Evolutionary conservation across 495 filamentous ascomycete species (phyloP).

Genomic region (Penicillium psychrofluorescens): DNA sequence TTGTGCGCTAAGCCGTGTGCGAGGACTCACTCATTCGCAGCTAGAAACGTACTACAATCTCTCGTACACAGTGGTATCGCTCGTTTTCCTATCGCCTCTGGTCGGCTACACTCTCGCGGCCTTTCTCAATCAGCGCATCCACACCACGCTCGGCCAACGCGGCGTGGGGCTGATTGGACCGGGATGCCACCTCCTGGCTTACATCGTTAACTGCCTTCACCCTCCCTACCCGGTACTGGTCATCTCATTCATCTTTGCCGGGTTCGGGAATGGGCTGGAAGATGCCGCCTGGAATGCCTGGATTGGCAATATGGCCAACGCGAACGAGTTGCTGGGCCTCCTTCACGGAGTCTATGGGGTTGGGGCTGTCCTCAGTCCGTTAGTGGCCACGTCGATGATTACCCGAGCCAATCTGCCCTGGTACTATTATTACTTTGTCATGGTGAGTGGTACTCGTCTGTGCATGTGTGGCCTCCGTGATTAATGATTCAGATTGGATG

Average conservation of each 20-base stretch:
- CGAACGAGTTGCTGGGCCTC: slow-evolving; percentile 51
- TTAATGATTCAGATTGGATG: slow-evolving; percentile 44
- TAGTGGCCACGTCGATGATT: slow-evolving; percentile 52
- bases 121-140: slow-evolving; percentile 50
- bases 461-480: background rate
- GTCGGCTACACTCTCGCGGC: slow-evolving; percentile 52
- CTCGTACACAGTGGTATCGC: slow-evolving; percentile 51
- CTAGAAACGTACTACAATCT: slow-evolving; percentile 54
- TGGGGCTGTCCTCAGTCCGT: slow-evolving; percentile 48
- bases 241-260: slow-evolving; percentile 49
- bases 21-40: slow-evolving; percentile 18
- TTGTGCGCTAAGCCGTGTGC: background rate
- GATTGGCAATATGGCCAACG: slow-evolving; percentile 56
- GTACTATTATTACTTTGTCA: slow-evolving; percentile 57
- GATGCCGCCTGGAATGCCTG: slow-evolving; percentile 62
- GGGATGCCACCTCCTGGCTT: slow-evolving; percentile 55
- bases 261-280: slow-evolving; percentile 56
- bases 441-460: slow-evolving; percentile 32
- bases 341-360: slow-evolving; percentile 53
- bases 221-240: slow-evolving; percentile 55
- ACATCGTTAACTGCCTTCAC: slow-evolving; percentile 50
- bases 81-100: slow-evolving; percentile 56
- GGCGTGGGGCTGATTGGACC: slow-evolving; percentile 67
- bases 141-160: slow-evolving; percentile 58
- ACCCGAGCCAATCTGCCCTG: slow-evolving; percentile 40